Evolutionary conservation across 495 filamentous ascomycete genomes (phyloP).

Genomic region (Xylaria palmicola): DNA sequence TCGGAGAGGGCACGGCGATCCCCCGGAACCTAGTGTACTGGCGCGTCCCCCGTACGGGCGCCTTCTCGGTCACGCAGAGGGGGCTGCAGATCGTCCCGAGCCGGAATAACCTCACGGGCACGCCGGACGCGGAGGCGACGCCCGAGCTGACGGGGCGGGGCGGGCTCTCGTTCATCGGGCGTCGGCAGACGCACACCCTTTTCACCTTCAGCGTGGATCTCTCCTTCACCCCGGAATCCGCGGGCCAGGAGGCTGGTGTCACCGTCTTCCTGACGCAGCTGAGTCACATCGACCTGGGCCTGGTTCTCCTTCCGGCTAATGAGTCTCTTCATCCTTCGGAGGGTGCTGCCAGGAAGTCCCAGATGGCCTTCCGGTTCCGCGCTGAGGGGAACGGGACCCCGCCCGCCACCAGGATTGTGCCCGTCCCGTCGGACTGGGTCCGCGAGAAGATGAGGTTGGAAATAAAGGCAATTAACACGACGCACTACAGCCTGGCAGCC

Average conservation of each 20-base stretch:
- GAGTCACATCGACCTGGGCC: constrained; percentile 46
- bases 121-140: constrained; percentile 16
- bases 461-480: constrained; percentile 36
- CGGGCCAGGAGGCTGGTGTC: constrained; percentile 40
- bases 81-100: constrained; percentile 38
- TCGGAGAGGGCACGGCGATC: constrained; percentile 31
- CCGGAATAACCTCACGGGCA: constrained; percentile 38
- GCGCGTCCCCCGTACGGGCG: constrained; percentile 38
- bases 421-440: constrained; percentile 25
- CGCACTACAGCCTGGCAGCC: constrained; percentile 38
- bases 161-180: constrained; percentile 43
- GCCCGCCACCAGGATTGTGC: constrained; percentile 7
- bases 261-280: constrained; percentile 47
- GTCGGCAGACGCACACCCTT: constrained; percentile 44
- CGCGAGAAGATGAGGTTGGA: constrained; percentile 27
- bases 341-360: background rate
- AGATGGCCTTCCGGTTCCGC: constrained; percentile 33
- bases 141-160: constrained; percentile 19
- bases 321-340: background rate
- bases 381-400: constrained; percentile 17
- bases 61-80: constrained; percentile 34
- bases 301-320: constrained; percentile 31
- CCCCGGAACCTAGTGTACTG: constrained; percentile 45
- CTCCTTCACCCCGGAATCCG: constrained; percentile 32
- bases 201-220: constrained; percentile 45